These are phyloP conservation scores for Alisma plantagoaquatica DNA, from an alignment of 106 monocot genomes.

Conservation along the genomic window DNA sequence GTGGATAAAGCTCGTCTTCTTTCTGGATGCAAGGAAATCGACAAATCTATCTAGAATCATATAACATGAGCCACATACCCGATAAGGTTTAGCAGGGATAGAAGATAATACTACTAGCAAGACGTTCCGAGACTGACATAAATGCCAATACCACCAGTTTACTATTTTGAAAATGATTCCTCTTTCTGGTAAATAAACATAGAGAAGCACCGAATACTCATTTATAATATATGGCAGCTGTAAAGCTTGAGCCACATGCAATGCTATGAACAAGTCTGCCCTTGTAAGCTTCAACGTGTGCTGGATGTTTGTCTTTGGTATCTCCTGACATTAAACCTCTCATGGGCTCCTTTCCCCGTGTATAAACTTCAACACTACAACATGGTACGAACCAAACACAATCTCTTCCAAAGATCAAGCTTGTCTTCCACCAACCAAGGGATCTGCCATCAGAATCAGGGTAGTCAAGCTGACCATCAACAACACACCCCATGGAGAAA, in stretches of 20 bases:
- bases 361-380: slow-evolving; percentile 14
- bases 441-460: slow-evolving; percentile 13
- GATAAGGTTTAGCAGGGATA: slow-evolving; percentile 70
- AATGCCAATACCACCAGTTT: slow-evolving; percentile 75
- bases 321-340: slow-evolving; percentile 10
- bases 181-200: slow-evolving; percentile 90
- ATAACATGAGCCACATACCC: slow-evolving; percentile 84
- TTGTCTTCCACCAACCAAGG: slow-evolving; percentile 13
- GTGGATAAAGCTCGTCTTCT: slow-evolving; percentile 26
- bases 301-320: slow-evolving; percentile 11
- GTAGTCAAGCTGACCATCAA: slow-evolving; percentile 15
- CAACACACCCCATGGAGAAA: slow-evolving; percentile 13
- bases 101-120: slow-evolving; percentile 54
- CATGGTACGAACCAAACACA: slow-evolving; percentile 15
- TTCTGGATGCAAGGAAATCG: slow-evolving; percentile 26
- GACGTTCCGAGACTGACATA: slow-evolving; percentile 69
- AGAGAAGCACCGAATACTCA: slow-evolving; percentile 86
- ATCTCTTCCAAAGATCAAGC: slow-evolving; percentile 4
- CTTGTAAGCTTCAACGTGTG: slow-evolving; percentile 14
- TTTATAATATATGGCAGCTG: slow-evolving; percentile 79
- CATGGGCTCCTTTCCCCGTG: slow-evolving; percentile 15
- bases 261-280: slow-evolving; percentile 46
- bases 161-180: slow-evolving; percentile 83
- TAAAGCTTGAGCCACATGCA: slow-evolving; percentile 83
- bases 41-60: slow-evolving; percentile 39